A percentile compares a stretch with the other conserved stretches of the same genome.
Evolutionary conservation across 1,284 basidiomycete species (phyloP).

Genomic region (Cryptococcus jaspeensis): DNA sequence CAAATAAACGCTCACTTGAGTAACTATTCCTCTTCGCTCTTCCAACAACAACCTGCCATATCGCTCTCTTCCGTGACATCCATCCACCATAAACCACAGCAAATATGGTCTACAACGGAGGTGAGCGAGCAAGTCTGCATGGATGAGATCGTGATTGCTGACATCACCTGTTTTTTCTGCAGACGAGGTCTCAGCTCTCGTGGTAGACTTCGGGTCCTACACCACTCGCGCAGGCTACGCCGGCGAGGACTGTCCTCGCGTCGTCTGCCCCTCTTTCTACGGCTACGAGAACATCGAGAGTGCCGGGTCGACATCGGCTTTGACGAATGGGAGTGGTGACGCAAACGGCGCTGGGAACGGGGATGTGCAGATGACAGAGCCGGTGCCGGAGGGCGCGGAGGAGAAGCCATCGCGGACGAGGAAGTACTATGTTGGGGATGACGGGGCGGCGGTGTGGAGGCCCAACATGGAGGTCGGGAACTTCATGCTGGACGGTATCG

Average conservation of each 20-base stretch:
- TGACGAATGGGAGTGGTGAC: constrained; percentile 15
- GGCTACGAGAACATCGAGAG: constrained; percentile 62
- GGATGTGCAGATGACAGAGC: constrained; percentile 13
- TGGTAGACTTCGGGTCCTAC: constrained; percentile 89
- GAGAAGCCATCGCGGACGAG: constrained; percentile 53
- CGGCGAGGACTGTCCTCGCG: constrained; percentile 93
- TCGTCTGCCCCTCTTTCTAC: constrained; percentile 85
- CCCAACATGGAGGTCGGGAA: constrained; percentile 81
- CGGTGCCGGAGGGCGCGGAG: constrained; percentile 28
- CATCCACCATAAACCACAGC: neutral
- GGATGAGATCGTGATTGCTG: neutral
- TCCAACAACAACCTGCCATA: neutral
- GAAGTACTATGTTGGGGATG: constrained; percentile 82
- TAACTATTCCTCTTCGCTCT: too few relatives aligned
- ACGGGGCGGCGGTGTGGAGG: constrained; percentile 89
- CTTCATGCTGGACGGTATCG: constrained; percentile 80
- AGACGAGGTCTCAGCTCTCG: constrained; percentile 79
- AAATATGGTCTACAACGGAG: constrained; percentile 51
- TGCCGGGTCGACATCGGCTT: constrained; percentile 16
- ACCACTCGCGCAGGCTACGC: constrained; percentile 92
- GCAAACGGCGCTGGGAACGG: constrained; percentile 56
- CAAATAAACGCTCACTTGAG: too few relatives aligned
- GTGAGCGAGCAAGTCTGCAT: constrained; percentile 22
- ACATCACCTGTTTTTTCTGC: neutral
- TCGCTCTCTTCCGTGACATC: neutral